Conservation (phyloP, 192 early-diverging fungal species). For the Linnemannia hyalina region DNA sequence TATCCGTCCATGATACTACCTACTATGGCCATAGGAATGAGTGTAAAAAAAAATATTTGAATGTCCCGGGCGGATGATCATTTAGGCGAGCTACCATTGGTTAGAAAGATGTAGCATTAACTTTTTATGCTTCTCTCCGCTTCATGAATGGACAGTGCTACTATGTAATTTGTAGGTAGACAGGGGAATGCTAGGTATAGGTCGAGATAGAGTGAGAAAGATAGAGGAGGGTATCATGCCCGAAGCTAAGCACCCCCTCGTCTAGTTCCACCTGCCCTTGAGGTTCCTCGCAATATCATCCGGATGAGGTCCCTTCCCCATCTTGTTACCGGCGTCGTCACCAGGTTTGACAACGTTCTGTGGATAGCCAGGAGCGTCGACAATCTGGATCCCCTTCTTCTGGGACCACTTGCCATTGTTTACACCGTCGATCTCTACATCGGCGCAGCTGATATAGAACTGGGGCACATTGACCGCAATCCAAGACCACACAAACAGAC, state of each 20-base stretch:
- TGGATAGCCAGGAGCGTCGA: background rate
- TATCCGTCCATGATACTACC: background rate
- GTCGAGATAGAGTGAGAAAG: background rate
- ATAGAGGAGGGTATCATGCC: background rate
- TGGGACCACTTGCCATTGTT: constrained; percentile 16
- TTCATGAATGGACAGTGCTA: background rate
- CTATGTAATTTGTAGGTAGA: background rate
- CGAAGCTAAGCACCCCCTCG: background rate
- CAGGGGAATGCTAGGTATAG: background rate
- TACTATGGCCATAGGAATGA: too few species aligned
- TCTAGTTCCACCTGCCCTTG: constrained; percentile 12
- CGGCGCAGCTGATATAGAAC: constrained; percentile 83
- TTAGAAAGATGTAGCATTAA: background rate
- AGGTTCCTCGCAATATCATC: constrained; percentile 6
- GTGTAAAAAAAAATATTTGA: background rate
- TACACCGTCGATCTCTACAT: constrained; percentile 68
- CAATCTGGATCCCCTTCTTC: constrained; percentile 26
- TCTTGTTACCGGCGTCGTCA: constrained; percentile 26
- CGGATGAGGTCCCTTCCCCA: constrained; percentile 15
- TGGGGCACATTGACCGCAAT: constrained; percentile 78
- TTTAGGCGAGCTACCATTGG: background rate
- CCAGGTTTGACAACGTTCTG: constrained; percentile 12
- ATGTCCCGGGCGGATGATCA: background rate
- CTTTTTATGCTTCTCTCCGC: background rate
- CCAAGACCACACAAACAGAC: constrained; percentile 65